These are phyloP conservation scores for Pseudocercospora eumusae DNA, from an alignment of 2,329 filamentous ascomycete genomes.

Conservation along the genomic window DNA sequence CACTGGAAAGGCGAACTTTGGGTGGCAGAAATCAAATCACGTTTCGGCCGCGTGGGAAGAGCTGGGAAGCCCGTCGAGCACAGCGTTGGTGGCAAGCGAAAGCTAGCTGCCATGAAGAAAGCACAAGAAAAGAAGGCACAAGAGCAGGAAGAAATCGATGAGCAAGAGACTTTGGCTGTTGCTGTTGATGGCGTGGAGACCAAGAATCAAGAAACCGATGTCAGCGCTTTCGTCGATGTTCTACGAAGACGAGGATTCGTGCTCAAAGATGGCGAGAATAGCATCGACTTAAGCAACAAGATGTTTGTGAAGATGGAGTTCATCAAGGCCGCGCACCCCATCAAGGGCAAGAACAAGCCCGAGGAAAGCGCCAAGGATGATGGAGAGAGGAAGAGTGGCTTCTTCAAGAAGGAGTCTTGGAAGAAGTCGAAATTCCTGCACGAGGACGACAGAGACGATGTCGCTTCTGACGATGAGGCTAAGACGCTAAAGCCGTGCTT, in stretches of 20 bases:
- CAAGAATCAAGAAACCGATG: slow-evolving; percentile 74
- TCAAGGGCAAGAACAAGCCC: slow-evolving; percentile 68
- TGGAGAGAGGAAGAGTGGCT: slow-evolving; percentile 38
- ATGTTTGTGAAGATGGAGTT: slow-evolving; percentile 99
- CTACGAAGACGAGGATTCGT: slow-evolving; percentile 79
- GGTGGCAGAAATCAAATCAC: slow-evolving; percentile 94
- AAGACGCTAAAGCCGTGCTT: slow-evolving; percentile 91
- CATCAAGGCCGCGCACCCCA: slow-evolving; percentile 74
- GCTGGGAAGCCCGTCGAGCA: slow-evolving; percentile 59
- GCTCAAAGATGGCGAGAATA: slow-evolving; percentile 62
- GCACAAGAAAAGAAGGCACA: slow-evolving; percentile 49
- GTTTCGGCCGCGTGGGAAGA: slow-evolving; percentile 68
- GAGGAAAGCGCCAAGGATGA: slow-evolving; percentile 41
- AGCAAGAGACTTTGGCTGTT: slow-evolving; percentile 61
- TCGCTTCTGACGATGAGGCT: slow-evolving; percentile 61
- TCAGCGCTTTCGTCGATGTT: slow-evolving; percentile 82
- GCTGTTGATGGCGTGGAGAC: slow-evolving; percentile 68
- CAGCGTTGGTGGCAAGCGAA: slow-evolving; percentile 67
- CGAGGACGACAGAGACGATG: slow-evolving; percentile 55
- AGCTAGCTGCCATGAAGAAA: slow-evolving; percentile 44
- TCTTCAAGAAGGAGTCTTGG: slow-evolving; percentile 39
- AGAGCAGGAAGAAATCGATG: slow-evolving; percentile 56
- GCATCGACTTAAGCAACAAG: slow-evolving; percentile 83
- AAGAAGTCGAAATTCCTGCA: slow-evolving; percentile 61
- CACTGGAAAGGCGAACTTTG: slow-evolving; percentile 95